phyloP scores from a whole-genome alignment of 2,329 filamentous ascomycete genomes.

The Hypoxylon rubiginosum region DNA sequence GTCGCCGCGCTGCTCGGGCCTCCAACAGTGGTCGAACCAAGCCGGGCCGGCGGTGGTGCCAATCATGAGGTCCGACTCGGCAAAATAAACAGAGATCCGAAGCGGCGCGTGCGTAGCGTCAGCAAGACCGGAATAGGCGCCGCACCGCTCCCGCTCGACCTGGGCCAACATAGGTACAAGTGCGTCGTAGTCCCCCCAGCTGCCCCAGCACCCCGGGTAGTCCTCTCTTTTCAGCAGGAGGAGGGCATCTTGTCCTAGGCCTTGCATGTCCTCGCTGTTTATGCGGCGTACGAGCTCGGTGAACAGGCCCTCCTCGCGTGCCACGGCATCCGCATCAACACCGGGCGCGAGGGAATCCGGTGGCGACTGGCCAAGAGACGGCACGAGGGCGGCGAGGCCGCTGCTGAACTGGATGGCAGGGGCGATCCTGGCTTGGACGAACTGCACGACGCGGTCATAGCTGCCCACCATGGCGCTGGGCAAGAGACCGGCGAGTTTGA shows the following conservation, averaged over 20 bases:
- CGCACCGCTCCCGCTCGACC: conserved; percentile 22
- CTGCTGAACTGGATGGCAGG: conserved; percentile 36
- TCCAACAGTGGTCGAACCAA: conserved; percentile 45
- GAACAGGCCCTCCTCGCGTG: conserved; percentile 31
- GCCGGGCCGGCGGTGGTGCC: conserved; percentile 29
- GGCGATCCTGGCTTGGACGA: conserved; percentile 19
- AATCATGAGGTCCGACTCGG: conserved; percentile 44
- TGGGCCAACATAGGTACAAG: conserved; percentile 41
- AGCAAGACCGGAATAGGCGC: background rate
- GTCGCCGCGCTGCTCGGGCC: conserved; percentile 34
- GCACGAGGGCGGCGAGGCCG: conserved; percentile 27
- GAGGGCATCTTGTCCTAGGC: conserved; percentile 40
- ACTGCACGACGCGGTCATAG: conserved; percentile 27
- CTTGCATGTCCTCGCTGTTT: conserved; percentile 29
- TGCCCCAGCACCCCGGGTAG: conserved; percentile 39
- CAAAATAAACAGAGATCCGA: conserved; percentile 40
- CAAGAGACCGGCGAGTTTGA: conserved; percentile 31
- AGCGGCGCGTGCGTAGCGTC: conserved; percentile 11
- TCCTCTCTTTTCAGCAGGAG: conserved; percentile 41
- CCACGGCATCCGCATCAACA: conserved; percentile 29
- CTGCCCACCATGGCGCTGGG: conserved; percentile 37
- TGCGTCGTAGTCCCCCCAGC: conserved; percentile 40
- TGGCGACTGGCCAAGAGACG: conserved; percentile 15
- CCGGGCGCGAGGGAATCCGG: conserved; percentile 21
- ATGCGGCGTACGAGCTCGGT: conserved; percentile 21